These are phyloP conservation scores for Rhodotorula sphaerocarpa DNA, from an alignment of 768 basidiomycete genomes.

Conservation along the genomic window DNA sequence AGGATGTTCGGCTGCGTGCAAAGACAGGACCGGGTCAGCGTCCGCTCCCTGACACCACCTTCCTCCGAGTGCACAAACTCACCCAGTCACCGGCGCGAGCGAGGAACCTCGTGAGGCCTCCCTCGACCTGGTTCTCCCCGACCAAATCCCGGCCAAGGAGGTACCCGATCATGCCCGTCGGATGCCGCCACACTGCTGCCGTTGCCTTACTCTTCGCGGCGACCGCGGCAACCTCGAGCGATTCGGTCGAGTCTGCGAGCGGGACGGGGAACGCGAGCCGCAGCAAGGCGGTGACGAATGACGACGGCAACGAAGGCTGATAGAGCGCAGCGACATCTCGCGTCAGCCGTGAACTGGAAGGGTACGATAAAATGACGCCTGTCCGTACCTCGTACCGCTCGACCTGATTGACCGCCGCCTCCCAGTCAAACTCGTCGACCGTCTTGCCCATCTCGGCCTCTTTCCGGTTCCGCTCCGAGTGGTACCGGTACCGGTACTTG, in stretches of 20 bases:
- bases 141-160: constrained; percentile 27
- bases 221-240: neutral
- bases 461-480: constrained; percentile 26
- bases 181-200: constrained; percentile 11
- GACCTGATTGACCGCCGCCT: constrained; percentile 15
- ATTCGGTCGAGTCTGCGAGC: constrained; percentile 9
- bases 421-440: constrained; percentile 11
- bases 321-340: neutral
- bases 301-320: constrained; percentile 31
- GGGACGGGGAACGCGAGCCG: constrained; percentile 29
- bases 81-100: constrained; percentile 33
- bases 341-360: neutral
- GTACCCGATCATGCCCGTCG: constrained; percentile 22
- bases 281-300: constrained; percentile 31
- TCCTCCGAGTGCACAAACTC: neutral
- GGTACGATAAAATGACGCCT: neutral
- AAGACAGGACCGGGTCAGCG: no score
- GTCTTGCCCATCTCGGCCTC: constrained; percentile 28
- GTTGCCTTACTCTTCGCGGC: neutral
- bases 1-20: constrained; percentile 24
- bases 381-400: constrained; percentile 23
- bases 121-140: constrained; percentile 28
- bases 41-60: no score
- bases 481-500: constrained; percentile 25
- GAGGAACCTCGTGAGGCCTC: constrained; percentile 23